Evolutionary conservation across 352 stramenopile genomes (phyloP).

Genomic region (Phytopythium mirpurense): DNA sequence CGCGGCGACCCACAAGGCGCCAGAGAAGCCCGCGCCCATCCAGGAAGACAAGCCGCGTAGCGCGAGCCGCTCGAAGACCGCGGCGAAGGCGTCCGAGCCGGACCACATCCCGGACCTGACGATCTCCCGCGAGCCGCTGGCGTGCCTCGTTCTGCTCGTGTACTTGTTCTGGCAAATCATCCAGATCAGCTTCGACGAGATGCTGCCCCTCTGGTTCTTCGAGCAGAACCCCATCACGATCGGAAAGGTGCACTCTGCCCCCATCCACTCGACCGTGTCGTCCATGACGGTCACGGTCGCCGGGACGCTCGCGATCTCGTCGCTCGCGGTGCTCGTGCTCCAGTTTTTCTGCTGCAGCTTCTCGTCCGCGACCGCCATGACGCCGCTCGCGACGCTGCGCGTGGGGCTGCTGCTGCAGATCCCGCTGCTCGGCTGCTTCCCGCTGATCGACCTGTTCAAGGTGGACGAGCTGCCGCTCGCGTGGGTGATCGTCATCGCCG

Average conservation of each 20-base stretch:
- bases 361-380: constrained; percentile 67
- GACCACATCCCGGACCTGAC: constrained; percentile 40
- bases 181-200: constrained; percentile 75
- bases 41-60: constrained; percentile 13
- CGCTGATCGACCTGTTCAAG: constrained; percentile 68
- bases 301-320: constrained; percentile 45
- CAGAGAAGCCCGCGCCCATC: constrained; percentile 20
- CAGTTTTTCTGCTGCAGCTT: constrained; percentile 47
- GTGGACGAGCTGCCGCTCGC: constrained; percentile 56
- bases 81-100: constrained; percentile 8
- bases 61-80: background rate
- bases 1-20: constrained; percentile 10
- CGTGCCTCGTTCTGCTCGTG: constrained; percentile 58
- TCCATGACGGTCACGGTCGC: constrained; percentile 56
- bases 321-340: constrained; percentile 38
- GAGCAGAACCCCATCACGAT: constrained; percentile 45
- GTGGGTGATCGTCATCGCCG: constrained; percentile 48
- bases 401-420: constrained; percentile 76
- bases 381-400: constrained; percentile 65
- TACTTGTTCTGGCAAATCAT: constrained; percentile 71
- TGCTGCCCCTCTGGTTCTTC: constrained; percentile 79
- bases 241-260: constrained; percentile 35
- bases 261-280: constrained; percentile 32
- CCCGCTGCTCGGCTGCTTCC: constrained; percentile 59
- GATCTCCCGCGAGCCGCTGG: constrained; percentile 61